Evolutionary conservation across 352 stramenopile genomes (phyloP).

Genomic region (Globisporangium middletonii): DNA sequence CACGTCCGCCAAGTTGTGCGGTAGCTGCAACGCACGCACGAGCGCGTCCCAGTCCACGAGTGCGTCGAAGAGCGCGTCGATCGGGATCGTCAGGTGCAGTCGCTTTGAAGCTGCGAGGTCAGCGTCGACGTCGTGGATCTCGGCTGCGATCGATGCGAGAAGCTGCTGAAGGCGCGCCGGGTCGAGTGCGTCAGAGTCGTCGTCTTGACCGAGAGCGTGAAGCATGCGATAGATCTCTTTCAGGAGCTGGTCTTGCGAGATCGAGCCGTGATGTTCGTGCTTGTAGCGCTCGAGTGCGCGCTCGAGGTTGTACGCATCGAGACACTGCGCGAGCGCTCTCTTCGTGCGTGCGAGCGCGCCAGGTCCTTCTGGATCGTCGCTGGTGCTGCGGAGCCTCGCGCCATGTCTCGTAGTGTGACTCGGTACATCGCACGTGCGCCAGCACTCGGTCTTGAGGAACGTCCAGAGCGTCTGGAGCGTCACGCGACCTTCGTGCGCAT

Average conservation of each 20-base stretch:
- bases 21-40: slow-evolving; percentile 17
- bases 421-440: too few species aligned
- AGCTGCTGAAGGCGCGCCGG: slow-evolving; percentile 6
- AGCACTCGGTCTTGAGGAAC: too few species aligned
- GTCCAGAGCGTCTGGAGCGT: background rate
- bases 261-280: background rate
- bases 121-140: slow-evolving; percentile 2
- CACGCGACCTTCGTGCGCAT: slow-evolving; percentile 16
- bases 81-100: slow-evolving; percentile 17
- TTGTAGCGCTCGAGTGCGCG: slow-evolving; percentile 7
- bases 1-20: slow-evolving; percentile 31
- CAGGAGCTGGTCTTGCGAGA: slow-evolving; percentile 8
- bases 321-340: slow-evolving; percentile 12
- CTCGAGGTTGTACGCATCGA: slow-evolving; percentile 26
- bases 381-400: too few species aligned
- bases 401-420: too few species aligned
- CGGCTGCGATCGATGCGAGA: background rate
- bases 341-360: slow-evolving; percentile 2
- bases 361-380: too few species aligned
- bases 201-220: background rate
- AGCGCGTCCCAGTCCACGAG: slow-evolving; percentile 43
- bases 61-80: slow-evolving; percentile 31
- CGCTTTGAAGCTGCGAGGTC: background rate
- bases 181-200: background rate
- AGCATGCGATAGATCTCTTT: slow-evolving; percentile 8